Percentiles rank a stretch among this genome's conserved stretches.
Conservation (phyloP, 176 grass and related monocot genomes). For the Phyllostachys edulis region DNA sequence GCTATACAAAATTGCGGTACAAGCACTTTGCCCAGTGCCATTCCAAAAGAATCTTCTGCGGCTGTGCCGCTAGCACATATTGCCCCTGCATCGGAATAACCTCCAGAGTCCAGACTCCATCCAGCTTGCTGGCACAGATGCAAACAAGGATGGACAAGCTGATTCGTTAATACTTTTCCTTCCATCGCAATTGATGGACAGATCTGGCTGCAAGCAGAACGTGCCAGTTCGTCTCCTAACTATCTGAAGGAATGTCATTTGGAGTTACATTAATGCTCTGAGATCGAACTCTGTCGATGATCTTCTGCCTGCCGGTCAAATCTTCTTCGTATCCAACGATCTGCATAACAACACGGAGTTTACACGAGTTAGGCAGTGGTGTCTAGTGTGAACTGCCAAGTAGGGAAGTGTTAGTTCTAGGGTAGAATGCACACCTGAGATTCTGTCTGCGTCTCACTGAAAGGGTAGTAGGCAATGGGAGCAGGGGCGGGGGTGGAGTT, state of each 20-base stretch:
- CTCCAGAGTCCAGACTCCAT: neutral
- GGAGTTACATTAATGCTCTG: slow-evolving; percentile 57
- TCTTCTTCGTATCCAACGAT: slow-evolving; percentile 84
- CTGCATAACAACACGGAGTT: slow-evolving; percentile 28
- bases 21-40: neutral
- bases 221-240: neutral
- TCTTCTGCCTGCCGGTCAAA: slow-evolving; percentile 85
- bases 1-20: neutral
- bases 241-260: slow-evolving; percentile 31
- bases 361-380: neutral
- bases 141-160: neutral
- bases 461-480: slow-evolving; percentile 49
- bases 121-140: neutral
- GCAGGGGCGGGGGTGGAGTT: slow-evolving; percentile 19
- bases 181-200: neutral
- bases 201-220: slow-evolving; percentile 5
- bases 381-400: neutral
- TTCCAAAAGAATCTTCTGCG: slow-evolving; percentile 2
- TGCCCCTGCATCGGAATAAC: slow-evolving; percentile 3
- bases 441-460: slow-evolving; percentile 89
- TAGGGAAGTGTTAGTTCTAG: slow-evolving; percentile 16
- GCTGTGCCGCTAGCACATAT: neutral
- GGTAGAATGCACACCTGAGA: slow-evolving; percentile 58
- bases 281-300: slow-evolving; percentile 79
- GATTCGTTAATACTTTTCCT: neutral